Evolutionary conservation across 2,329 filamentous ascomycete genomes (phyloP), one percentile per base, ranked within the genome.

Genomic region (Ascosphaera aggregata): DNA sequence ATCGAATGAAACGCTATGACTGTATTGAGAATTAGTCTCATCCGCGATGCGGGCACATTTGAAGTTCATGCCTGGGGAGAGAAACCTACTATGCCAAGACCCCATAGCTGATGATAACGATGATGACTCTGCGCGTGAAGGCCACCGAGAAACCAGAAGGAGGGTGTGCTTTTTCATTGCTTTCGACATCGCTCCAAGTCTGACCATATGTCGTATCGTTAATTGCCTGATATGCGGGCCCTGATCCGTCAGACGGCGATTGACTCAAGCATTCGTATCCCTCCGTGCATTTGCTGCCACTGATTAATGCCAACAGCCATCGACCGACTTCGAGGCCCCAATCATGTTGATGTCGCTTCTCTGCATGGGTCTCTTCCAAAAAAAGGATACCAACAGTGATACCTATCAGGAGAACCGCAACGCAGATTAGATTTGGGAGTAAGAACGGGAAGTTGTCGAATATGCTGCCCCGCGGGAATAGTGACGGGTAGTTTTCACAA

Each of bases 1-100:
- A 57, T 98, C 89, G 49, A 92, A 89, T 0, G 85, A 91, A 59
- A 98, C 94, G 9, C 86, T 94, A 60, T 95, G 86, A 61, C 85
- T 93, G 50, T 32, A 44, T 22, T 19, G 22, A 9, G 35, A 37
- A 50, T 53, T 44, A 57, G 51, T 34, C 27, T 20, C 16, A 15
- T 22, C 42, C 46, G 43, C 47, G 40, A 49, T 38, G 47, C 47
- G 43, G 64, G 47, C 80, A 53, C 84, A 86, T 18, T 77, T 80
- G 39, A 82, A 59, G 43, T 41, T 45, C 24, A 47, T 46, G n/a
- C n/a, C n/a, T n/a, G n/a, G n/a, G n/a, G n/a, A n/a, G 18, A 44
- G 41, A 22, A 40, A 76, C 82, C 71, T 68, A 93, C 84, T 92
- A 94, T 45, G 86, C 86, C 43, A 95, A 65, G 49, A 95, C 82